Conservation (phyloP, 2,329 filamentous ascomycete species). For the Aaosphaeria pasadenensis region DNA sequence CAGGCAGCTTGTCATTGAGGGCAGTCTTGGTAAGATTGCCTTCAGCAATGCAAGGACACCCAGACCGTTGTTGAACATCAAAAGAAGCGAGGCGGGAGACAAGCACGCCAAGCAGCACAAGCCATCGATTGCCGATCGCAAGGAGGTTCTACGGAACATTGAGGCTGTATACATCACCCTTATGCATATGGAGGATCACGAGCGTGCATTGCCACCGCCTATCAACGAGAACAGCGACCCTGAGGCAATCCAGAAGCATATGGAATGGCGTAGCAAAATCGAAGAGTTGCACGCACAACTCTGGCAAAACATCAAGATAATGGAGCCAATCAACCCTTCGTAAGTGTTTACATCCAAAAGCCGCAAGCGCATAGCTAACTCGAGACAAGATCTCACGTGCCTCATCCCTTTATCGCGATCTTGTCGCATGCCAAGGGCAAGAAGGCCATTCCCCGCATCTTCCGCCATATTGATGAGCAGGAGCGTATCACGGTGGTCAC, state of each 20-base stretch:
- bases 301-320: conserved; percentile 85
- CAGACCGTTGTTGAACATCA: conserved; percentile 92
- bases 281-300: conserved; percentile 73
- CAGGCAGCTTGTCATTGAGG: conserved; percentile 93
- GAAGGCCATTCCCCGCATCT: conserved; percentile 90
- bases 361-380: conserved; percentile 12
- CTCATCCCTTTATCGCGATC: conserved; percentile 94
- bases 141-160: conserved; percentile 79
- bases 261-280: conserved; percentile 74
- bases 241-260: conserved; percentile 68
- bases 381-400: conserved; percentile 58
- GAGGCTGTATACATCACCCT: conserved; percentile 83
- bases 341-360: conserved; percentile 27
- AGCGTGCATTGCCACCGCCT: conserved; percentile 72
- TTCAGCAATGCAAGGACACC: conserved; percentile 99
- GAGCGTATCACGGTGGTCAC: conserved; percentile 94
- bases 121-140: conserved; percentile 66
- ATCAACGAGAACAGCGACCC: conserved; percentile 63
- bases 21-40: conserved; percentile 94
- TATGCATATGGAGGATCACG: conserved; percentile 93
- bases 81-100: conserved; percentile 70
- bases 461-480: conserved; percentile 87
- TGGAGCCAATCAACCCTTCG: conserved; percentile 74
- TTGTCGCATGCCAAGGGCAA: conserved; percentile 94
- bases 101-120: conserved; percentile 41